phyloP scores from a whole-genome alignment of 2,329 filamentous ascomycete genomes.

The Nemania serpens region DNA sequence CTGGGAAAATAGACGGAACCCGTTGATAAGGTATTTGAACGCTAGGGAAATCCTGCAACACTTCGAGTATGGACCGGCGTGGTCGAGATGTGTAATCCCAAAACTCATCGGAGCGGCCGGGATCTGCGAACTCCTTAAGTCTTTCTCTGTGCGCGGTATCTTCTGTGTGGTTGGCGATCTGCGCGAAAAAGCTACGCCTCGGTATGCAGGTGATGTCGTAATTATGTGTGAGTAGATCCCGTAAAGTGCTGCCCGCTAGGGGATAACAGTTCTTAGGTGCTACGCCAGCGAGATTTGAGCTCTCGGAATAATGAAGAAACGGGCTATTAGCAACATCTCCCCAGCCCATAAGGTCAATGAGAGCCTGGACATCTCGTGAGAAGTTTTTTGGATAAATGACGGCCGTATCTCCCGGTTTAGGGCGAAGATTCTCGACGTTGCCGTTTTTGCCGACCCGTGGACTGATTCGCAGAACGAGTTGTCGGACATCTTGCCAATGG shows the following conservation, averaged over 20 bases:
- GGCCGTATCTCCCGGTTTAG: slow-evolving; percentile 77
- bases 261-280: slow-evolving; percentile 41
- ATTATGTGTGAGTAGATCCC: slow-evolving; percentile 77
- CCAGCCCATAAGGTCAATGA: slow-evolving; percentile 84
- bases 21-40: slow-evolving; percentile 80
- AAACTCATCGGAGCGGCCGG: slow-evolving; percentile 83
- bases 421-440: slow-evolving; percentile 43
- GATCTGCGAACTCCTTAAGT: slow-evolving; percentile 79
- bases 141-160: slow-evolving; percentile 78
- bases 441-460: slow-evolving; percentile 20
- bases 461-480: slow-evolving; percentile 65
- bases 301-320: slow-evolving; percentile 47
- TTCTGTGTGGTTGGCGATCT: slow-evolving; percentile 74
- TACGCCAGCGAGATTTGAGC: slow-evolving; percentile 19
- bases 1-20: slow-evolving; percentile 74
- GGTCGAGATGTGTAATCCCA: slow-evolving; percentile 95
- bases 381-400: slow-evolving; percentile 89
- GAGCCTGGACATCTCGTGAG: slow-evolving; percentile 73
- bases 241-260: slow-evolving; percentile 62
- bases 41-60: slow-evolving; percentile 85
- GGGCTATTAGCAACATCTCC: slow-evolving; percentile 69
- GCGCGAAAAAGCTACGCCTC: slow-evolving; percentile 81
- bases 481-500: slow-evolving; percentile 95
- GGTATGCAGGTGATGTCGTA: slow-evolving; percentile 91
- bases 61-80: slow-evolving; percentile 87